Base-by-base conservation (phyloP, 139 green algal species). In the Parachlorella kessleri region DNA sequence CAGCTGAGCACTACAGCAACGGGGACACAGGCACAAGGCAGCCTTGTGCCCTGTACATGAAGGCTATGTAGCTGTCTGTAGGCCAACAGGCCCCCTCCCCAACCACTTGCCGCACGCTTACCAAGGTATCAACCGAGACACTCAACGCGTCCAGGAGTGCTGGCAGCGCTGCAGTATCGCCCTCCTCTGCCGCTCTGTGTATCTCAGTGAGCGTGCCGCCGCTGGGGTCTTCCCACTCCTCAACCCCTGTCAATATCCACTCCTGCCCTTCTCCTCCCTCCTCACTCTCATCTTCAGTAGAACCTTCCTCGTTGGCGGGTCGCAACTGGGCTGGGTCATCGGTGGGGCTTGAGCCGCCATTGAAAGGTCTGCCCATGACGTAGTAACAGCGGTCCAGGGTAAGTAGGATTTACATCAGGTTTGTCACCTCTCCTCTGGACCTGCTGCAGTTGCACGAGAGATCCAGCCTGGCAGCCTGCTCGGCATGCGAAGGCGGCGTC, bases 91-190 rank as follows among this genome's bases (percentile, higher is more conserved):
- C n/a, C n/a, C n/a, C n/a, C n/a, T n/a, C n/a, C n/a, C n/a, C n/a
- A n/a, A n/a, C n/a, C n/a, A n/a, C n/a, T n/a, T 1, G 3, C 37
- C 3, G 4, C 24, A 0, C 9, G 9, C 74, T 66, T 48, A 81
- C 75, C 66, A 54, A 55, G 3, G 78, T 84, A 54, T 84, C 63
- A 26, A 84, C 63, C 1, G 72, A 72, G 14, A 84, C 78, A 3
- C 30, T 30, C 9, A 84, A 55, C 32, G 28, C n/a, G 26, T 28
- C 23, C 32, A 84, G 54, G 33, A 74, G 55, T 6, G 78, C 69
- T 67, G 66, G 37, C 48, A 84, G 55, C 55, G 48, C 78, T 4
- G 28, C 38, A 2, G 40, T 40, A 33, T 84, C 78, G 2, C 78
- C 78, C 24, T 48, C 33, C 32, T 84, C 78, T n/a, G 78, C 69